Evolutionary conservation across 257 asterid genomes (phyloP).

Genomic region (Fraxinus quadrangulata): DNA sequence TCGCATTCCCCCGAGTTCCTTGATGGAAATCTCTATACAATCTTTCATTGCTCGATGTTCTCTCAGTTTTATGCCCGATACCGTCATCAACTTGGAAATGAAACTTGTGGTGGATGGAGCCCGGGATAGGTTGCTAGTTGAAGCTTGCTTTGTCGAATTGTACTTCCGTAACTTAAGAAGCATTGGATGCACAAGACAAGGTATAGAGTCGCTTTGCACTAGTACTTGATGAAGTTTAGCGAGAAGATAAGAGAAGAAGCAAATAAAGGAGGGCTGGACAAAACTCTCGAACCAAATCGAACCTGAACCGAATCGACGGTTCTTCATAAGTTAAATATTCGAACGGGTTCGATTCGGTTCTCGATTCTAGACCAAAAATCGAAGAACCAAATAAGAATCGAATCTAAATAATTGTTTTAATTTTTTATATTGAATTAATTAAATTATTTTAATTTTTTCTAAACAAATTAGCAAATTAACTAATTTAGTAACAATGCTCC

Average conservation of each 20-base stretch:
- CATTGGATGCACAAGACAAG: conserved; percentile 52
- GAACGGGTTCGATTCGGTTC: too few relatives aligned
- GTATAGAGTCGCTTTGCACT: conserved; percentile 60
- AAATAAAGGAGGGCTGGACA: too few relatives aligned
- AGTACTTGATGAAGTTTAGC: conserved; percentile 44
- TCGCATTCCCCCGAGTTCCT: conserved; percentile 43
- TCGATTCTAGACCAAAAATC: too few relatives aligned
- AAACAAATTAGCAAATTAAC: too few relatives aligned
- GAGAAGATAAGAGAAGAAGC: conserved; percentile 35
- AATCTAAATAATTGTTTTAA: too few relatives aligned
- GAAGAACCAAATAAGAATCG: too few relatives aligned
- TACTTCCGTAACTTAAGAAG: conserved; percentile 49
- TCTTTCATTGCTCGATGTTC: conserved; percentile 55
- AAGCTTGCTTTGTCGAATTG: conserved; percentile 41
- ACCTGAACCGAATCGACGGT: too few relatives aligned
- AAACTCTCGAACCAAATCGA: too few relatives aligned
- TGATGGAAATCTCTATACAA: conserved; percentile 47
- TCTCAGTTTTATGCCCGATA: conserved; percentile 38
- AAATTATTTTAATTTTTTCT: too few relatives aligned
- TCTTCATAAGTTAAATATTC: too few relatives aligned
- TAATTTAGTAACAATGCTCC: too few relatives aligned
- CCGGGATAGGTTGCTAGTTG: conserved; percentile 46
- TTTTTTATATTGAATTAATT: too few relatives aligned
- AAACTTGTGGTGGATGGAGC: conserved; percentile 45
- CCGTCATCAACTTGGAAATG: conserved; percentile 35